Conservation (phyloP, 1,284 basidiomycete genomes). For the Kwoniella shivajii region DNA sequence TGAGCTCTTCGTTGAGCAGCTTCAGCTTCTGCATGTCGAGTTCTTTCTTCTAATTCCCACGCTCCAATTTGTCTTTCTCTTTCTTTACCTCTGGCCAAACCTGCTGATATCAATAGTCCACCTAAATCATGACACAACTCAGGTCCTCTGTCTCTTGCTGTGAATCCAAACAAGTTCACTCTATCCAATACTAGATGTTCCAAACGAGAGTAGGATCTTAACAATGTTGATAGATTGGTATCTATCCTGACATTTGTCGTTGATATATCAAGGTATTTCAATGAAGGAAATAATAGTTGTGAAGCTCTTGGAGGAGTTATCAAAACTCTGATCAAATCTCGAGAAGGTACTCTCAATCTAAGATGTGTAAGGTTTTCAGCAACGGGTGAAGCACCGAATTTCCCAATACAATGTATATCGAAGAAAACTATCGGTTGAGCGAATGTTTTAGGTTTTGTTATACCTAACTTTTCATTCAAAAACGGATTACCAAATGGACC, state of each 20-base stretch:
- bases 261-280: conserved; percentile 54
- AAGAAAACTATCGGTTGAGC: conserved; percentile 57
- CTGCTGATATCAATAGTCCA: conserved; percentile 41
- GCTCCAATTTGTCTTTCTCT: conserved; percentile 47
- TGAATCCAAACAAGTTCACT: conserved; percentile 54
- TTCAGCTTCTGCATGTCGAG: conserved; percentile 37
- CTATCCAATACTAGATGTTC: conserved; percentile 55
- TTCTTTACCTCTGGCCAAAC: conserved; percentile 49
- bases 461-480: conserved; percentile 42
- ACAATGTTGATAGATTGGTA: conserved; percentile 41
- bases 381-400: conserved; percentile 47
- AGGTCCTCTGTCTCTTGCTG: conserved; percentile 46
- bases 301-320: conserved; percentile 22
- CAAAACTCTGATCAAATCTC: conserved; percentile 50
- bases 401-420: conserved; percentile 51
- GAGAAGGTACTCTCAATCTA: conserved; percentile 49
- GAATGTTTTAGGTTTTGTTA: conserved; percentile 49
- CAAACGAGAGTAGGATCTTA: conserved; percentile 39
- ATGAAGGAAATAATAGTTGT: conserved; percentile 39
- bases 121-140: conserved; percentile 49
- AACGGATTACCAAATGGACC: conserved; percentile 51
- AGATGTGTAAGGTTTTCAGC: conserved; percentile 50
- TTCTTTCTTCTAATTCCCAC: conserved; percentile 46
- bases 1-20: conserved; percentile 10
- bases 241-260: conserved; percentile 55